Conservation (phyloP, 2,329 filamentous ascomycete genomes). For the Thielaviopsis musarum region DNA sequence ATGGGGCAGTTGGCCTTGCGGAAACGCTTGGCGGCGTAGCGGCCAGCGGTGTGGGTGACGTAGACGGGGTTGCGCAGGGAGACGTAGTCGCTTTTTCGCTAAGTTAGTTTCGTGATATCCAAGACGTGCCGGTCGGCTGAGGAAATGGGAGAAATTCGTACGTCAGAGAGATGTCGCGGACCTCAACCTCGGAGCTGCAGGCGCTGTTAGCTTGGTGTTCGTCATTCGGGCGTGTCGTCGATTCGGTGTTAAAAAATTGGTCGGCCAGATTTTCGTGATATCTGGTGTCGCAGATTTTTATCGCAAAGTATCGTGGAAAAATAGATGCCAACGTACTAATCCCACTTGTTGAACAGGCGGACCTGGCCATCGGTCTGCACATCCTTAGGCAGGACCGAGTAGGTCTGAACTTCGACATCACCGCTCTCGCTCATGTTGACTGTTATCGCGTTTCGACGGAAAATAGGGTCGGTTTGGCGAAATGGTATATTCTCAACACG, state of each 20-base stretch:
- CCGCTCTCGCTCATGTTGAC: constrained; percentile 77
- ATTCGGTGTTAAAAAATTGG: background rate
- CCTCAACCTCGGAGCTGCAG: constrained; percentile 64
- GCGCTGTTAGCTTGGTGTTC: constrained; percentile 7
- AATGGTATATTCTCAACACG: constrained; percentile 15
- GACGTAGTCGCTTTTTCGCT: constrained; percentile 74
- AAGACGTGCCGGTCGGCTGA: background rate
- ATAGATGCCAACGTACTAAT: constrained; percentile 33
- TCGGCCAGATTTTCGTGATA: background rate
- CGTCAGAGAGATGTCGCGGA: constrained; percentile 99
- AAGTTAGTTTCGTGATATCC: constrained; percentile 2
- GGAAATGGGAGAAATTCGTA: constrained; percentile 29
- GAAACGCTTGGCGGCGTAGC: constrained; percentile 99
- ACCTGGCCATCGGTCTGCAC: constrained; percentile 80
- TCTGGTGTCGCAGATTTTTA: constrained; percentile 2
- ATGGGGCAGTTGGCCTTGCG: constrained; percentile 99
- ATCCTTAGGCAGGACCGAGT: constrained; percentile 81
- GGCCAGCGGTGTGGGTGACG: constrained; percentile 95
- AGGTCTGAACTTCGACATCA: constrained; percentile 84
- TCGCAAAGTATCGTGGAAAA: constrained; percentile 3
- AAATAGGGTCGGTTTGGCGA: constrained; percentile 20
- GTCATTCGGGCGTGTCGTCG: background rate
- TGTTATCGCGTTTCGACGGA: constrained; percentile 12
- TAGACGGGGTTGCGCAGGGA: constrained; percentile 99
- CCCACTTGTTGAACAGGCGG: constrained; percentile 97